Base-by-base conservation (phyloP, 202 grass and related monocot genomes). In the Digitaria exilis region DNA sequence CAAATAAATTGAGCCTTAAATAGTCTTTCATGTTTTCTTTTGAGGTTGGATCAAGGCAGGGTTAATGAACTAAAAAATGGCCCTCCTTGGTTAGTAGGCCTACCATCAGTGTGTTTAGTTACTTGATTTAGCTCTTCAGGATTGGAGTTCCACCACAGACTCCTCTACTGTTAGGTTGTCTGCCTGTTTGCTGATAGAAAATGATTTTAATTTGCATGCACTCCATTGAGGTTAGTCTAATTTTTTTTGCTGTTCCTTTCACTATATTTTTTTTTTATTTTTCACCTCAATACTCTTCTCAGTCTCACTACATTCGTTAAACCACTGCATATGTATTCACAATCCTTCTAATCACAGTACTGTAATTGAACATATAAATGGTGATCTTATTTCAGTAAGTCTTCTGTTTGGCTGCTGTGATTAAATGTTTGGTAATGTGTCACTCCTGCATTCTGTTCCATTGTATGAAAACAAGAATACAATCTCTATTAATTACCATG, bases 11-110 rank as follows among this genome's bases (percentile, higher is more conserved):
- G 30, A 26, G 13, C 4, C 1, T 14, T 26, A 56, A 35, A 73
- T 65, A 43, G 28, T 86, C 43, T 61, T 18, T 74, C 49, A 69
- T 25, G 29, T 32, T 83, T 65, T 83, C 44, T 29, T 51, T 76
- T 44, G 31, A 31, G 9, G 75, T 75, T 15, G 5, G 22, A 48
- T 46, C 43, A 39, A 71, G 26, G 25, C 15, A 56, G 1, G 73
- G 66, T 72, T 45, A 45, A 79, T 29, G 19, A 73, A 49, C 41
- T 63, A 49, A 88, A 48, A 56, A 9, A 50, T 59, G 41, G 11
- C 15, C 12, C 35, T 66, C 17, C 58, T 80, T 46, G 34, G 16
- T 54, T 54, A 28, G 45, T 28, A 65, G 25, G 39, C 43, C 15
- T 34, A 63, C 6, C 57, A 46, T 16, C 64, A 21, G 31, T 79